Evolutionary conservation across 2,329 filamentous ascomycete genomes (phyloP).

Genomic region (Clonostachys rosea): DNA sequence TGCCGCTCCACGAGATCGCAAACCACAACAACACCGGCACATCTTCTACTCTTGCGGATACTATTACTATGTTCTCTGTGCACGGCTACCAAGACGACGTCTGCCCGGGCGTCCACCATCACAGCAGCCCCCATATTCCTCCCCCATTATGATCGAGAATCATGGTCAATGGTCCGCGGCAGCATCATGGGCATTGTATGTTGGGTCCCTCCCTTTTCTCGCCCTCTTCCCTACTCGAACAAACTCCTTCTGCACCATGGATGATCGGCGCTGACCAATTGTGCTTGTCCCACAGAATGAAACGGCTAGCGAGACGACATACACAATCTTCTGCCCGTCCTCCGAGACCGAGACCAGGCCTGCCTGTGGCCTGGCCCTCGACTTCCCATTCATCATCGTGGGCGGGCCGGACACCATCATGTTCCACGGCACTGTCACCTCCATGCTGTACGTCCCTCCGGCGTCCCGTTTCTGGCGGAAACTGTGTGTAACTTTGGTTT

Average conservation of each 20-base stretch:
- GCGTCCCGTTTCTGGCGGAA: background rate
- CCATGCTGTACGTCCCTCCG: constrained; percentile 26
- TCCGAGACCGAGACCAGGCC: constrained; percentile 19
- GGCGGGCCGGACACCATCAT: constrained; percentile 37
- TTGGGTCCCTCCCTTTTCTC: background rate
- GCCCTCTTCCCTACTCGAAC: background rate
- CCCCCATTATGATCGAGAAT: constrained; percentile 32
- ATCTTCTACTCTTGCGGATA: constrained; percentile 11
- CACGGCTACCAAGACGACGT: constrained; percentile 4
- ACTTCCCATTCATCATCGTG: constrained; percentile 40
- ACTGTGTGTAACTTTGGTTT: background rate
- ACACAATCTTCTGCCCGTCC: constrained; percentile 43
- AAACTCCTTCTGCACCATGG: too few species aligned
- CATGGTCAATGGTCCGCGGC: constrained; percentile 38
- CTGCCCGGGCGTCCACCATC: constrained; percentile 11
- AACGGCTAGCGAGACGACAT: constrained; percentile 30
- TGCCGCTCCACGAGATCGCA: background rate
- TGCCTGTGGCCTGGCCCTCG: constrained; percentile 36
- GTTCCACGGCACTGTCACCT: constrained; percentile 36
- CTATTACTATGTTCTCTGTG: constrained; percentile 12
- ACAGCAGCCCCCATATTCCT: constrained; percentile 39
- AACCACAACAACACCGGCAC: background rate
- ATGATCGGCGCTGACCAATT: background rate
- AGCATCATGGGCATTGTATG: constrained; percentile 38
- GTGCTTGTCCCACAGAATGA: constrained; percentile 20